Percentiles rank a stretch among this genome's conserved stretches.
Conservation (phyloP, 176 grass and related monocot genomes). For the Areca catechu region DNA sequence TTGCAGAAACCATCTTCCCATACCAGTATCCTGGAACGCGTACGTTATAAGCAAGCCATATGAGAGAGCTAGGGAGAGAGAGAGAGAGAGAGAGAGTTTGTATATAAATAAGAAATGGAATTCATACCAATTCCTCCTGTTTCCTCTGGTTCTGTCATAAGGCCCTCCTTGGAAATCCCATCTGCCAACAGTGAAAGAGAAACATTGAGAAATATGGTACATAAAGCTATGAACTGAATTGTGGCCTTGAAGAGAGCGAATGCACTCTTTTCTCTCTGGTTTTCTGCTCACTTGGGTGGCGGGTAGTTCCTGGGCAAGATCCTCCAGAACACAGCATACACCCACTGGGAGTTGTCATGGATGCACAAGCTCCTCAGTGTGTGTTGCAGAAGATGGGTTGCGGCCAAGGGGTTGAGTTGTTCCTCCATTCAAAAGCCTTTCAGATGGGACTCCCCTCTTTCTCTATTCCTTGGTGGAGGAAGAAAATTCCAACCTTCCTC, state of each 20-base stretch:
- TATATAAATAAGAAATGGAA: not conserved
- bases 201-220: not conserved
- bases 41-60: too few species aligned
- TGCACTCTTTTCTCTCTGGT: too few species aligned
- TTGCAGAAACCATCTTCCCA: constrained; percentile 99
- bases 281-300: constrained; percentile 48
- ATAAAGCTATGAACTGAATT: not conserved
- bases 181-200: constrained; percentile 24
- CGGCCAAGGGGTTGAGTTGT: constrained; percentile 69
- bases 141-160: constrained; percentile 87
- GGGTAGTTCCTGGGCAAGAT: constrained; percentile 85
- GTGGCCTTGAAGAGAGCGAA: too few species aligned
- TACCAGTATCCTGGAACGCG: constrained; percentile 51
- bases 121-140: constrained; percentile 89
- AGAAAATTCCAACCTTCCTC: constrained; percentile 2
- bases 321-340: constrained; percentile 91
- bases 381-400: constrained; percentile 87
- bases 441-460: not conserved
- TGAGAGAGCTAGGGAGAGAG: not conserved
- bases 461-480: constrained; percentile 9
- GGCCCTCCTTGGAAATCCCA: constrained; percentile 88
- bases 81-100: not conserved
- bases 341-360: constrained; percentile 57
- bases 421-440: constrained; percentile 52
- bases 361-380: constrained; percentile 85